phyloP scores from a whole-genome alignment of 2,329 filamentous ascomycete species.

The Ambrosiella cleistominuta region DNA sequence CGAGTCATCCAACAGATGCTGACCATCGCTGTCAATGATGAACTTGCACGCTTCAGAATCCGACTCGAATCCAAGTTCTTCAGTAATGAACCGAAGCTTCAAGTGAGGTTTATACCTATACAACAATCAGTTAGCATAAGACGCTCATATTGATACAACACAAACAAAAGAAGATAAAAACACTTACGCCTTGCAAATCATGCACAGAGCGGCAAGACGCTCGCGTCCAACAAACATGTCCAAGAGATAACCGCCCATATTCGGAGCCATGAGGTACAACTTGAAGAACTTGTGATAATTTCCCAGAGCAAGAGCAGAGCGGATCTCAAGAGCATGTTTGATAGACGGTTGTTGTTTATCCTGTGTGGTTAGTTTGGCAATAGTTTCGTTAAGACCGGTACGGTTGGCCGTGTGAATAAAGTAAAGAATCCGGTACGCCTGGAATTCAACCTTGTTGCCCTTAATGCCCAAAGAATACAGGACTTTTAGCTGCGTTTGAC shows the following conservation, averaged over 20 bases:
- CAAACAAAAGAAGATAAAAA: not conserved
- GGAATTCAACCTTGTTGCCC: constrained; percentile 87
- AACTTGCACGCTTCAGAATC: constrained; percentile 84
- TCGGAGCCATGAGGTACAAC: constrained; percentile 81
- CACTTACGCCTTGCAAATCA: constrained; percentile 91
- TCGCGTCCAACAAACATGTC: constrained; percentile 97
- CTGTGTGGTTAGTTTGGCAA: constrained; percentile 97
- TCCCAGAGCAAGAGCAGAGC: constrained; percentile 76
- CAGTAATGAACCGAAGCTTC: constrained; percentile 76
- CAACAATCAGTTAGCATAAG: not conserved
- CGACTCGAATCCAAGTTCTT: constrained; percentile 89
- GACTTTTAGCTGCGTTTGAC: constrained; percentile 89
- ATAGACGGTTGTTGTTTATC: constrained; percentile 75
- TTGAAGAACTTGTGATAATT: constrained; percentile 98
- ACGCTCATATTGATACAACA: not conserved
- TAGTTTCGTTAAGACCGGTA: constrained; percentile 90
- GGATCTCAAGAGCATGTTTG: constrained; percentile 79
- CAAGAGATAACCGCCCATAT: constrained; percentile 97
- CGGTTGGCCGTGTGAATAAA: constrained; percentile 98
- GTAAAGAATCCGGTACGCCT: constrained; percentile 98
- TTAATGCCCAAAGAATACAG: constrained; percentile 76
- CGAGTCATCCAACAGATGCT: constrained; percentile 55
- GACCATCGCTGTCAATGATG: constrained; percentile 61
- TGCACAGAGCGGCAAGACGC: constrained; percentile 73
- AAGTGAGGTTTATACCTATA: constrained; percentile 80